These are phyloP conservation scores for Sporisorium scitamineum DNA, from an alignment of 1,284 basidiomycete genomes.

Conservation along the genomic window DNA sequence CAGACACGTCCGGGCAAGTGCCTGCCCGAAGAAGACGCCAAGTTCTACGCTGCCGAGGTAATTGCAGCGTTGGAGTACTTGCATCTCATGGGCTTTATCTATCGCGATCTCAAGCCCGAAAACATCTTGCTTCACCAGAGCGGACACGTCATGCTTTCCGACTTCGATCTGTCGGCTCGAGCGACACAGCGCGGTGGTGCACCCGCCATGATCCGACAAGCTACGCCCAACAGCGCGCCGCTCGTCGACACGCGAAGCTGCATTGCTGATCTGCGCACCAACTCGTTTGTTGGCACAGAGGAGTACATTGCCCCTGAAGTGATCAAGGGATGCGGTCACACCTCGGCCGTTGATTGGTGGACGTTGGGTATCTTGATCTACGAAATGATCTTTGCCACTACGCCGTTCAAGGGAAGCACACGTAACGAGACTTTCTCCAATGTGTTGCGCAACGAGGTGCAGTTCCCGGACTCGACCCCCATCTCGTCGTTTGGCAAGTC, in stretches of 20 bases:
- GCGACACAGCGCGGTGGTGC: conserved; percentile 80
- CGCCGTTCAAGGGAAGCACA: conserved; percentile 96
- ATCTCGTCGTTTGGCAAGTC: conserved; percentile 85
- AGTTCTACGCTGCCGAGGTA: conserved; percentile 98
- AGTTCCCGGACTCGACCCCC: conserved; percentile 87
- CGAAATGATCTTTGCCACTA: conserved; percentile 99
- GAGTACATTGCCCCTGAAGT: conserved; percentile 99
- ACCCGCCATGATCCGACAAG: conserved; percentile 89
- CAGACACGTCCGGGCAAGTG: conserved; percentile 91
- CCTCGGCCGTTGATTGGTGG: conserved; percentile 99
- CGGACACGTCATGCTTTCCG: conserved; percentile 99
- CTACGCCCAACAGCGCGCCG: conserved; percentile 89
- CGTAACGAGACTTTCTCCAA: conserved; percentile 96
- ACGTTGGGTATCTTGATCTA: conserved; percentile 97
- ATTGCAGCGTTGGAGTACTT: conserved; percentile 96
- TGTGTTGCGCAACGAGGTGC: conserved; percentile 86
- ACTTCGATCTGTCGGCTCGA: conserved; percentile 98
- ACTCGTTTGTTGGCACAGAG: conserved; percentile 98
- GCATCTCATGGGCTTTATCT: conserved; percentile 99
- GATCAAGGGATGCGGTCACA: conserved; percentile 96
- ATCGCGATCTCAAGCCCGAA: conserved; percentile 97
- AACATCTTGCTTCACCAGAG: conserved; percentile 97
- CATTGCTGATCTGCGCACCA: conserved; percentile 96
- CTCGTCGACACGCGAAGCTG: conserved; percentile 96
- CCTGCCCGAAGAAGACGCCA: conserved; percentile 90